Conservation (phyloP, 805 yeast genomes). For the Lipomyces mesembrius region DNA sequence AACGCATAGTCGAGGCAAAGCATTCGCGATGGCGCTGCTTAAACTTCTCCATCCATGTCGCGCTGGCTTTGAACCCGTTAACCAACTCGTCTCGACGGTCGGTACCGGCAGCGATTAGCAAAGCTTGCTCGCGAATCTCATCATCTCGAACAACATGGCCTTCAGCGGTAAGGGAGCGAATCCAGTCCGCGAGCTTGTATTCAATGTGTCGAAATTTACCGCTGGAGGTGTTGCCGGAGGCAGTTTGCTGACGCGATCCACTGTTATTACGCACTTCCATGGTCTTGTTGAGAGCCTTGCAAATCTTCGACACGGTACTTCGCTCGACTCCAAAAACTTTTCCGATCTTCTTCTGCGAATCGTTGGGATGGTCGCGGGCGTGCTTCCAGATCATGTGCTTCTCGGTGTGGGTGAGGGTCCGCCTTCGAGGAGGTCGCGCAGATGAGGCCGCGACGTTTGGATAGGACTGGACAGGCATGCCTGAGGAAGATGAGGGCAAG, state of each 20-base stretch:
- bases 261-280: slow-evolving; percentile 11
- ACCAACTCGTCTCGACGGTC: background rate
- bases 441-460: slow-evolving; percentile 1
- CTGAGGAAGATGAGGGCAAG: slow-evolving; percentile 6
- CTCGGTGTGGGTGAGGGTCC: slow-evolving; percentile 33
- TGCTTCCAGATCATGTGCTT: slow-evolving; percentile 34
- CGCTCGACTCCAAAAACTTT: slow-evolving; percentile 39
- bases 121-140: slow-evolving; percentile 13
- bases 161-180: slow-evolving; percentile 4
- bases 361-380: slow-evolving; percentile 32
- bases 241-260: background rate
- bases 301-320: slow-evolving; percentile 40
- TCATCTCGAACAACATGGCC: slow-evolving; percentile 1
- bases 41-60: slow-evolving; percentile 28
- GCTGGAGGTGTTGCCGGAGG: background rate
- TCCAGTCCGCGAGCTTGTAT: slow-evolving; percentile 22
- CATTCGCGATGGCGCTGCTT: slow-evolving; percentile 21
- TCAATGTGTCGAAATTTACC: slow-evolving; percentile 8
- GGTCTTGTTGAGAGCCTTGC: slow-evolving; percentile 33
- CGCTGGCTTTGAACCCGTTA: slow-evolving; percentile 18
- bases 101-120: slow-evolving; percentile 8
- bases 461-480: background rate
- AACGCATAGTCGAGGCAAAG: slow-evolving; percentile 14
- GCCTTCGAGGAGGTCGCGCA: slow-evolving; percentile 22
- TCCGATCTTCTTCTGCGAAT: slow-evolving; percentile 39